Evolutionary conservation across 192 early-diverging fungal species (phyloP).

Genomic region (Pecoramyces ruminantium): DNA sequence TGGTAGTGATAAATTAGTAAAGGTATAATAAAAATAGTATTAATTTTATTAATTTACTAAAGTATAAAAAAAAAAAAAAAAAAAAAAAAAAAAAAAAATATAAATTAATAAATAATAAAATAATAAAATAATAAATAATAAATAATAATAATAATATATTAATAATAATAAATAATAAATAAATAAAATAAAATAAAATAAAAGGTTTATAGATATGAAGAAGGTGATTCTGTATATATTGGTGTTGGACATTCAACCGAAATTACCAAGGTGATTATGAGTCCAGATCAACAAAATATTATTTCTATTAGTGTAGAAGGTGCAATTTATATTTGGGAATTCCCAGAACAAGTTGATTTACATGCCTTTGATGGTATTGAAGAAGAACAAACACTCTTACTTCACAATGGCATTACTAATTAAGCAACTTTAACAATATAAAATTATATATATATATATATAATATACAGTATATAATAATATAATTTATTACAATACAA

Average conservation of each 20-base stretch:
- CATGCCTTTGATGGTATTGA: neutral
- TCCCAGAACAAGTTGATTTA: neutral
- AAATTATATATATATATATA: too few relatives aligned
- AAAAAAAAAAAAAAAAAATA: too few relatives aligned
- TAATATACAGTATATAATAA: too few relatives aligned
- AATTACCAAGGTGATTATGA: constrained; percentile 37
- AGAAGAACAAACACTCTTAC: neutral
- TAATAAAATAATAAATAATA: neutral
- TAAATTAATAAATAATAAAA: neutral
- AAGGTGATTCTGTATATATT: constrained; percentile 27
- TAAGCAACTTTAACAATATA: too few relatives aligned
- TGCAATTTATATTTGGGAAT: constrained; percentile 28
- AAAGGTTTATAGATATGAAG: constrained; percentile 36
- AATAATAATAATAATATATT: too few relatives aligned
- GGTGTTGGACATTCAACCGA: constrained; percentile 41
- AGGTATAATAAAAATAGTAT: constrained; percentile 5
- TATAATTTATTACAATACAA: too few relatives aligned
- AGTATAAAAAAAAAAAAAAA: too few relatives aligned
- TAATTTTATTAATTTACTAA: too few relatives aligned
- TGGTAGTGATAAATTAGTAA: constrained; percentile 38
- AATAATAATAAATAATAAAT: constrained; percentile 6
- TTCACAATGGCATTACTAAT: neutral
- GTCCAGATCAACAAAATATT: constrained; percentile 22
- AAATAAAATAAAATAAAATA: too few relatives aligned
- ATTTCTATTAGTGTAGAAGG: constrained; percentile 31